Evolutionary conservation across 2,329 filamentous ascomycete genomes (phyloP), one percentile per base, ranked within the genome.

Genomic region (Cordyceps cateniannulata): DNA sequence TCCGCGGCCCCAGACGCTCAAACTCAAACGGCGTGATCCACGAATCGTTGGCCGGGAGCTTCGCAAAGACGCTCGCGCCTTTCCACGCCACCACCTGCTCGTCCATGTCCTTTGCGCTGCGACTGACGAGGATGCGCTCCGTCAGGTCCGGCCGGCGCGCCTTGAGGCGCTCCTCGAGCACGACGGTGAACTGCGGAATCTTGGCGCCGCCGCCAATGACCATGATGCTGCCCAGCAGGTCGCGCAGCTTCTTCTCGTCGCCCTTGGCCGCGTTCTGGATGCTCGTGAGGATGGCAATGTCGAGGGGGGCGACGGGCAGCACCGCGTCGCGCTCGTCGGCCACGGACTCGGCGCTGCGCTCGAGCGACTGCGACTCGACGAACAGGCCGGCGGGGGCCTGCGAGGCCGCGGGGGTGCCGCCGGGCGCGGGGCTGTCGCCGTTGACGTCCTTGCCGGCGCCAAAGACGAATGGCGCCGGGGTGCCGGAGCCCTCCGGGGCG

Each of bases 71-170:
- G 71, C 92, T 96, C 0, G 91, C 95, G 4, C 95, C 95, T 81
- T 99, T 99, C 95, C 95, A 99, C 9, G 88, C 87, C 58, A 98
- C 89, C n/a, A 98, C 93, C 75, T 97, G 92, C 63, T 95, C 91
- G 75, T 99, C 95, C 78, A 99, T 88, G 68, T 99, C 95, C 68
- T 93, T 82, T 0, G 95, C 95, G 81, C 81, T 95, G 63, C 81
- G 79, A 63, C 84, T 85, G 57, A 87, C 85, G 25, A 86, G 74
- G 63, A 87, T 85, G 62, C 80, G 78, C 35, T 87, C 85, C 22
- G 75, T 74, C 49, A 88, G 73, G 65, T 87, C 85, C 4, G 84
- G 84, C 48, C 84, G 75, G 54, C 87, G 80, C 63, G 82, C 81
- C 68, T 91, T 87, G 55, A 98, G 81, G 67, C 86, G 84, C 69